Evolutionary conservation across 129 eudicot genomes (phyloP).

Genomic region (Dittrichia graveolens): DNA sequence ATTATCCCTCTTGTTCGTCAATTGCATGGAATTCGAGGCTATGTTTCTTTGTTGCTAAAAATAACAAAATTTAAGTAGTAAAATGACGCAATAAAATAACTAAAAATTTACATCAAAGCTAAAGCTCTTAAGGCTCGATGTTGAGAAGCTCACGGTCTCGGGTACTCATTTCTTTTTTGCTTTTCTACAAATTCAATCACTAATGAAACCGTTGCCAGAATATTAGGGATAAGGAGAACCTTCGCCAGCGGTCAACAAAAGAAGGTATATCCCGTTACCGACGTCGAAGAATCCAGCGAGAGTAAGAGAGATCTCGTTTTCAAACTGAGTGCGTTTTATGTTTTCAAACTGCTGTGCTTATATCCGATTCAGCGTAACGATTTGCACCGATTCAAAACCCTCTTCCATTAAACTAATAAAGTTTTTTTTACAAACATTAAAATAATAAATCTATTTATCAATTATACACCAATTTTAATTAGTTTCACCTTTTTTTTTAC

Average conservation of each 20-base stretch:
- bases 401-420: no score
- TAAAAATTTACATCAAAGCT: slow-evolving; percentile 53
- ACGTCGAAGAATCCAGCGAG: slow-evolving; percentile 29
- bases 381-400: no score
- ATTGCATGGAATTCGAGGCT: slow-evolving; percentile 76
- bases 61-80: slow-evolving; percentile 31
- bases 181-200: slow-evolving; percentile 14
- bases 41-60: slow-evolving; percentile 59
- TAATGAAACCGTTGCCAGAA: slow-evolving; percentile 11
- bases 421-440: no score
- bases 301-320: slow-evolving; percentile 39
- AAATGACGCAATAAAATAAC: neutral
- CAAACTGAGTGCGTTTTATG: slow-evolving; percentile 24
- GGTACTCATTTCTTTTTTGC: slow-evolving; percentile 43
- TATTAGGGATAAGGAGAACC: neutral
- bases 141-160: slow-evolving; percentile 76
- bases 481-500: no score
- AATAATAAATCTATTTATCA: no score
- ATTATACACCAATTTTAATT: no score
- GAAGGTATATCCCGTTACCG: slow-evolving; percentile 24
- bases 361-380: no score
- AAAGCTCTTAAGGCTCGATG: slow-evolving; percentile 75
- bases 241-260: slow-evolving; percentile 25
- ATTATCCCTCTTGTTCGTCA: slow-evolving; percentile 59
- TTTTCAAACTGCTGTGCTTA: no score